Percentiles rank a stretch among this genome's conserved stretches.
Conservation (phyloP, 768 basidiomycete genomes). For the Cubamyces sp. region DNA sequence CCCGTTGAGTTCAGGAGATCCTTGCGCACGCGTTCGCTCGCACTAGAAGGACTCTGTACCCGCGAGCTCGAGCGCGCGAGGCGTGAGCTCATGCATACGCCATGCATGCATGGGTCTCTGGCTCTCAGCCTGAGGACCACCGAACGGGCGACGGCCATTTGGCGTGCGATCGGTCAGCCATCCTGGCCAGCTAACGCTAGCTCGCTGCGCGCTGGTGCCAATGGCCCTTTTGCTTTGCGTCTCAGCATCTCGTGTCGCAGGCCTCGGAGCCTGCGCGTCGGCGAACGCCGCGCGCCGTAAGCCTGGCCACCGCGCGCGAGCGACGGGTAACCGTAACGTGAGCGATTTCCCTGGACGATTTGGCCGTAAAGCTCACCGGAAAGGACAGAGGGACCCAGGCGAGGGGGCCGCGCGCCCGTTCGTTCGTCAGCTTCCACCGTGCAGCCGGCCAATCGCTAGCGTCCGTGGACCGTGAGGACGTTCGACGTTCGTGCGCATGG, state of each 20-base stretch:
- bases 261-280: not conserved
- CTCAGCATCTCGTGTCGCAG: no score
- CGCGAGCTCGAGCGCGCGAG: not conserved
- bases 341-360: not conserved
- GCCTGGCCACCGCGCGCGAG: no score
- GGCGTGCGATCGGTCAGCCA: not conserved
- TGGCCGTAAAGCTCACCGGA: not conserved
- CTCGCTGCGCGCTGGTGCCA: no score
- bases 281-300: not conserved
- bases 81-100: not conserved
- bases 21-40: not conserved
- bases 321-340: not conserved
- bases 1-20: not conserved
- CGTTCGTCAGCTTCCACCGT: not conserved
- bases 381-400: not conserved
- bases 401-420: not conserved
- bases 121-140: constrained; percentile 2
- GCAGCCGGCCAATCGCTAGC: not conserved
- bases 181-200: not conserved
- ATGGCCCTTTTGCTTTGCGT: not conserved
- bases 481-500: no score
- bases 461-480: no score
- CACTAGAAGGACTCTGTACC: not conserved
- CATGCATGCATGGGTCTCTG: not conserved
- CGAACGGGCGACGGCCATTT: constrained; percentile 13